Conservation (phyloP, 768 basidiomycete species). For the Boletus sp. region DNA sequence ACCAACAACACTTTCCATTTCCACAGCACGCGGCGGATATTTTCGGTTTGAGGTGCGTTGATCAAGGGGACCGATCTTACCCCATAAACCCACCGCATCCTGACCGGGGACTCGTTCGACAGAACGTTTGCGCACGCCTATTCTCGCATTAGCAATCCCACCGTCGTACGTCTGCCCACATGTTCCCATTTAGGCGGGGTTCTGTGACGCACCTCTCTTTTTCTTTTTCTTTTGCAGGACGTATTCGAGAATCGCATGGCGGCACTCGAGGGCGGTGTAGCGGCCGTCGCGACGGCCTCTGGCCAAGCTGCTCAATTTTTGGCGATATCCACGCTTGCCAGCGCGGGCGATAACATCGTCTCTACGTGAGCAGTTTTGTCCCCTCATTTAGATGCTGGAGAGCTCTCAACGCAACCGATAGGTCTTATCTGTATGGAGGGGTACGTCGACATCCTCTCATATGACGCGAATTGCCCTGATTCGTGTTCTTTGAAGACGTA, state of each 20-base stretch:
- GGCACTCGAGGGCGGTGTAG: constrained; percentile 75
- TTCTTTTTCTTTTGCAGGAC: constrained; percentile 41
- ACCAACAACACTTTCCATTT: not conserved
- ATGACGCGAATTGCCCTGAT: not conserved
- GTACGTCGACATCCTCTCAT: not conserved
- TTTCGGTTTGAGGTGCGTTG: constrained; percentile 11
- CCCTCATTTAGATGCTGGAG: constrained; percentile 24
- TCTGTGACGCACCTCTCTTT: not conserved
- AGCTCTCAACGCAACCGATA: not conserved
- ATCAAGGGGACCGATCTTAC: no score
- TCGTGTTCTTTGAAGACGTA: constrained; percentile 6
- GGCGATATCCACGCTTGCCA: constrained; percentile 57
- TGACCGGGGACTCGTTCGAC: not conserved
- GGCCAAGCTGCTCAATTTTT: constrained; percentile 80
- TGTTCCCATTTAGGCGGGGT: no score
- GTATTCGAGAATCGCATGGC: constrained; percentile 80
- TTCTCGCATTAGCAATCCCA: constrained; percentile 22
- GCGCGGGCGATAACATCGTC: constrained; percentile 74
- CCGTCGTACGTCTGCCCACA: constrained; percentile 9
- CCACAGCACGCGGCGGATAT: constrained; percentile 14
- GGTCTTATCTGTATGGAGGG: constrained; percentile 21
- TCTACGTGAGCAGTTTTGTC: constrained; percentile 52
- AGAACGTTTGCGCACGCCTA: constrained; percentile 10
- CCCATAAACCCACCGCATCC: no score
- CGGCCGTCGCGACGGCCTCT: constrained; percentile 69